Evolutionary conservation across 1,284 basidiomycete species (phyloP).

Genomic region (Thelephora terrestris): DNA sequence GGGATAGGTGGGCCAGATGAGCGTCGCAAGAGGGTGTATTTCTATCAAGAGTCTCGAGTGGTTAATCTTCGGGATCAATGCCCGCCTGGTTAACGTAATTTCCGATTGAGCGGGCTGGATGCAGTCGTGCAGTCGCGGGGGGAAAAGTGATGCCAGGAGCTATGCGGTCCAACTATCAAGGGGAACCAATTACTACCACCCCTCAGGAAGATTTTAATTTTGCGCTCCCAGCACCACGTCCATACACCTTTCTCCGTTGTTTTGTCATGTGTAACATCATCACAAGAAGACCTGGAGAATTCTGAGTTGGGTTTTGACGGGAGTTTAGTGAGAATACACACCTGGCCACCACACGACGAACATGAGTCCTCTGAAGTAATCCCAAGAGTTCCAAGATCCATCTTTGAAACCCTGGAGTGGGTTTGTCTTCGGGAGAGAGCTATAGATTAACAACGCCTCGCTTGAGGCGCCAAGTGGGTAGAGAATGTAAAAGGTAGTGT

Average conservation of each 20-base stretch:
- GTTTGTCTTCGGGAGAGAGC: constrained; percentile 45
- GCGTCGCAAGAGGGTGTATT: too few relatives aligned
- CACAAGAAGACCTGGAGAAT: constrained; percentile 60
- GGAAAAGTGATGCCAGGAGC: too few relatives aligned
- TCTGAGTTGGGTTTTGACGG: constrained; percentile 4
- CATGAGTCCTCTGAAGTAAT: constrained; percentile 48
- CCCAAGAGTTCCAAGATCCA: constrained; percentile 31
- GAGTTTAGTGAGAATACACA: constrained; percentile 27
- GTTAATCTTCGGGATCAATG: too few relatives aligned
- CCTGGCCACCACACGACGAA: constrained; percentile 91
- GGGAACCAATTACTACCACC: too few relatives aligned
- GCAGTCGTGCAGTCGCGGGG: too few relatives aligned
- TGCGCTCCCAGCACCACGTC: constrained; percentile 12
- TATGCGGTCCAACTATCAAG: too few relatives aligned
- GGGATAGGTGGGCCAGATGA: too few relatives aligned
- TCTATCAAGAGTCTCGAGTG: too few relatives aligned
- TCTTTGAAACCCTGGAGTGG: constrained; percentile 29
- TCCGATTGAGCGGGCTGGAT: too few relatives aligned
- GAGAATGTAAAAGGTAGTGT: constrained; percentile 87
- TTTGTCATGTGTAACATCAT: constrained; percentile 88
- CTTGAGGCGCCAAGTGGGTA: constrained; percentile 90
- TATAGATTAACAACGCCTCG: constrained; percentile 80
- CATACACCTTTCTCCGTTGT: constrained; percentile 73
- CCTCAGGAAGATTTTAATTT: too few relatives aligned
- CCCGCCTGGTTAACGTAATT: too few relatives aligned